Conservation (phyloP, 2,329 filamentous ascomycete genomes). For the Colletotrichum echinochloae region DNA sequence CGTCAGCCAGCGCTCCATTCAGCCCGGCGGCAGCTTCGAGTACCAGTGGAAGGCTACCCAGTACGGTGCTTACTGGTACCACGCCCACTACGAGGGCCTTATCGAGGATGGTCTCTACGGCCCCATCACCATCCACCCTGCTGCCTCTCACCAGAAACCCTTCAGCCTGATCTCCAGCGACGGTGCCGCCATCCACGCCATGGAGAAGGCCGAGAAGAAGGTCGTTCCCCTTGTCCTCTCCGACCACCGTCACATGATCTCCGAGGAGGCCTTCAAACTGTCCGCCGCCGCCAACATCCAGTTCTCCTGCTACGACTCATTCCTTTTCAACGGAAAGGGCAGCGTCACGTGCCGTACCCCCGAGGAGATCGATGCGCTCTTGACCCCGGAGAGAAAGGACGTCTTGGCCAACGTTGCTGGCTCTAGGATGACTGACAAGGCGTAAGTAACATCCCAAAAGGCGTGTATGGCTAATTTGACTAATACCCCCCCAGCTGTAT, state of each 20-base stretch:
- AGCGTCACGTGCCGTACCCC: slow-evolving; percentile 62
- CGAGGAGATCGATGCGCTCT: slow-evolving; percentile 56
- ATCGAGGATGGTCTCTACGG: slow-evolving; percentile 72
- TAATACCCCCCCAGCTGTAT: slow-evolving; percentile 48
- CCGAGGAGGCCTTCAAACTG: slow-evolving; percentile 59
- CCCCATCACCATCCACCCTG: slow-evolving; percentile 62
- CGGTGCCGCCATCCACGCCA: slow-evolving; percentile 48
- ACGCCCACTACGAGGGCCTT: slow-evolving; percentile 67
- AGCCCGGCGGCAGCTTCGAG: slow-evolving; percentile 59
- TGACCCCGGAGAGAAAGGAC: slow-evolving; percentile 48
- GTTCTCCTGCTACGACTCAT: slow-evolving; percentile 68
- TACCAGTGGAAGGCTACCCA: slow-evolving; percentile 68
- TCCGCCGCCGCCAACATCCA: slow-evolving; percentile 59
- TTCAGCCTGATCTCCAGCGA: slow-evolving; percentile 62
- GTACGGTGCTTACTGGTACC: slow-evolving; percentile 72
- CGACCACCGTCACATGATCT: slow-evolving; percentile 68
- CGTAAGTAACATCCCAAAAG: slow-evolving; percentile 44
- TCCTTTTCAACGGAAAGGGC: slow-evolving; percentile 73
- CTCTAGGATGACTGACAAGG: slow-evolving; percentile 55
- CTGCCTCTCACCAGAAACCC: slow-evolving; percentile 52
- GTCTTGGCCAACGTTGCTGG: slow-evolving; percentile 47
- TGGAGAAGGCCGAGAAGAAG: slow-evolving; percentile 61
- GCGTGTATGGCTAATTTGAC: background rate
- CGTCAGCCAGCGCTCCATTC: slow-evolving; percentile 64
- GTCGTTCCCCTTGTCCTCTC: slow-evolving; percentile 63